Evolutionary conservation across 352 stramenopile genomes (phyloP), one percentile per base, ranked within the genome.

Genomic region (Thalassiosira ordinaria): DNA sequence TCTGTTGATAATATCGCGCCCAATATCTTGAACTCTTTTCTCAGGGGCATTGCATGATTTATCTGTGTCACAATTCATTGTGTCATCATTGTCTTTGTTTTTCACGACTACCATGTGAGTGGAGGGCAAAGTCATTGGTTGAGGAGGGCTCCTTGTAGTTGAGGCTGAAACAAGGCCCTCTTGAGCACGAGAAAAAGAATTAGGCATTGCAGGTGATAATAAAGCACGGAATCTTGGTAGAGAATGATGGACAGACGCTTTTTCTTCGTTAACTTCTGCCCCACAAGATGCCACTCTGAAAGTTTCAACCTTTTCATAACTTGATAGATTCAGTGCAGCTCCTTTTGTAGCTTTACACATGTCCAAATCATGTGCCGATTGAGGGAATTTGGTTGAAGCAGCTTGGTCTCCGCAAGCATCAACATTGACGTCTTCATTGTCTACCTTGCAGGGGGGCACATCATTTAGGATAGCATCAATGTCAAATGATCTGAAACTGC

Each of bases 161-260:
- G n/a, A n/a, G n/a, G n/a, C n/a, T n/a, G n/a, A n/a, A n/a, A n/a
- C n/a, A n/a, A n/a, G n/a, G n/a, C 37, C 0, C 20, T 33, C 39
- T 35, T 22, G 49, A 8, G 56, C 31, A 18, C 27, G 16, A 16
- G 4, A 39, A 26, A 29, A 13, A 24, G 33, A 39, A 33, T 35
- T 33, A 64, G 11, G 2, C 14, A 29, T 35, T 31, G 22, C 64
- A 20, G 13, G 27, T 44, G 35, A 51, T 33, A 31, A 20, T n/a
- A 44, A 6, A 13, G 65, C 39, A 37, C 51, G 33, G 65, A 74
- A 74, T 41, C 33, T 74, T 65, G 65, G 31, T 31, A 52, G 0
- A 13, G 51, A 46, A 44, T 74, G 65, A 8, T 65, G 9, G 18
- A 65, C 1, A 51, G 26, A 47, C 49, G 11, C 29, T 72, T n/a